Conservation (phyloP, 768 basidiomycete genomes). For the Trametes sanguinea region DNA sequence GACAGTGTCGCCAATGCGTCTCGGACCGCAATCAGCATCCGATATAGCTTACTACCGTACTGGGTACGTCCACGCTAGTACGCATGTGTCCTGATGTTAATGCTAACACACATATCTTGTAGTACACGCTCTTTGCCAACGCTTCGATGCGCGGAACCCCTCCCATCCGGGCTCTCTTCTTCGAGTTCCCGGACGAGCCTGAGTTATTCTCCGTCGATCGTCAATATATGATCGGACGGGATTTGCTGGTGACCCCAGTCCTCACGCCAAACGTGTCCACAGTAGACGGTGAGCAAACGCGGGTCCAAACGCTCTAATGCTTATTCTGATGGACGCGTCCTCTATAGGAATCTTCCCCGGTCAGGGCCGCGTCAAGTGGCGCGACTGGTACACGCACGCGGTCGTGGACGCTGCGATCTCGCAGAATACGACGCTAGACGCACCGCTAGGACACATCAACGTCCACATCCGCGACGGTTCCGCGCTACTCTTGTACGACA, state of each 20-base stretch:
- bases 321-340: neutral
- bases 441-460: constrained; percentile 74
- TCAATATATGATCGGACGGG: constrained; percentile 72
- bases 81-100: neutral
- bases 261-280: constrained; percentile 65
- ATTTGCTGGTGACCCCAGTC: constrained; percentile 78
- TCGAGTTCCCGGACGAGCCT: constrained; percentile 72
- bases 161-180: constrained; percentile 74
- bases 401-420: constrained; percentile 47
- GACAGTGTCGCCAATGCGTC: constrained; percentile 76
- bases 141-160: constrained; percentile 66
- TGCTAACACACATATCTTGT: neutral
- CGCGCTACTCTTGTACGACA: constrained; percentile 61
- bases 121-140: constrained; percentile 77
- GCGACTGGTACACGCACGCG: constrained; percentile 75
- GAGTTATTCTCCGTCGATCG: constrained; percentile 60
- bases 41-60: constrained; percentile 75
- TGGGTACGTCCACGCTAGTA: constrained; percentile 52
- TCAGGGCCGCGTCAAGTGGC: constrained; percentile 58
- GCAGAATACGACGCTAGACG: constrained; percentile 52
- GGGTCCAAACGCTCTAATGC: too few species aligned
- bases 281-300: constrained; percentile 53
- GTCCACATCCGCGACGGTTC: constrained; percentile 73
- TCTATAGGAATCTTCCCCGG: constrained; percentile 67
- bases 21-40: constrained; percentile 65